phyloP scores from a whole-genome alignment of 1,139 yeast genomes.

The Yamadazyma jaroonii region DNA sequence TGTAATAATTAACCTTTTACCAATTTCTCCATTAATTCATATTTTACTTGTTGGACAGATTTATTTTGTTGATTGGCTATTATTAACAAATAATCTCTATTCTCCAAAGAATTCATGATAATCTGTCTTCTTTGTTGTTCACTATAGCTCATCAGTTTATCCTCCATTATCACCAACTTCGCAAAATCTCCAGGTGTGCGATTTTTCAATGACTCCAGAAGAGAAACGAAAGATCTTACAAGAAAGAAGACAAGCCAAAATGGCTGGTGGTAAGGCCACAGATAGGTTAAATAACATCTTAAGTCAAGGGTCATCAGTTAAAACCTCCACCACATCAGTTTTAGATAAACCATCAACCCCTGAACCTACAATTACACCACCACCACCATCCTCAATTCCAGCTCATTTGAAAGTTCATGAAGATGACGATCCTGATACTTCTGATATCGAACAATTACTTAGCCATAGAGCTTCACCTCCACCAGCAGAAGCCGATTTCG shows the following conservation, averaged over 20 bases:
- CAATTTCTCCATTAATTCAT: constrained; percentile 32
- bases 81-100: constrained; percentile 40
- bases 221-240: constrained; percentile 62
- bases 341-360: constrained; percentile 21
- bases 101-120: constrained; percentile 42
- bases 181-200: too few species aligned
- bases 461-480: constrained; percentile 13
- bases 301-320: constrained; percentile 40
- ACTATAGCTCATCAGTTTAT: constrained; percentile 24
- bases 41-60: constrained; percentile 41
- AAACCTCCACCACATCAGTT: constrained; percentile 32
- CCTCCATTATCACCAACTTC: constrained; percentile 4
- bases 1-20: constrained; percentile 7
- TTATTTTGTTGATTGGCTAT: constrained; percentile 45
- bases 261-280: constrained; percentile 56
- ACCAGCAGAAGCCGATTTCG: constrained; percentile 22
- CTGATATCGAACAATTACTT: constrained; percentile 16
- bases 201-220: constrained; percentile 41
- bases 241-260: constrained; percentile 70
- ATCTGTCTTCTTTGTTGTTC: constrained; percentile 40
- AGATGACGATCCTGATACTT: constrained; percentile 17
- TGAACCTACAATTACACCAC: neutral
- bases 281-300: constrained; percentile 51
- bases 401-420: constrained; percentile 4
- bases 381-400: neutral